Evolutionary conservation across 768 basidiomycete genomes (phyloP), one percentile per base, ranked within the genome.

Genomic region (Chalciporus piperatus): DNA sequence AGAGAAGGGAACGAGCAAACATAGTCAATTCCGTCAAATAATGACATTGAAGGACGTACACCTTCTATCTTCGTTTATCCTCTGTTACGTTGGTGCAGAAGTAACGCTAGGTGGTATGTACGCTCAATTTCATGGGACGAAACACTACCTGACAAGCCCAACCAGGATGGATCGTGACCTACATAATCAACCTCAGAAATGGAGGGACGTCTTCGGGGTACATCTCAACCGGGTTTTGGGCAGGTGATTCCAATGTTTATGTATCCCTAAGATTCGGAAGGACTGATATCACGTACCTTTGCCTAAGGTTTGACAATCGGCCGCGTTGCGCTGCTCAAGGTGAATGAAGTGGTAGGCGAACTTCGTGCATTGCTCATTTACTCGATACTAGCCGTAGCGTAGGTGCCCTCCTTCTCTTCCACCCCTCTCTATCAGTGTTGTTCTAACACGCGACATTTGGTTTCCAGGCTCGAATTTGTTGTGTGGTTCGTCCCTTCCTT

Each of bases 101-200:
- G 84, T 87, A 25, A 72, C 72, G 7, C 38, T 76, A 8, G 73
- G 74, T 52, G 74, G 74, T 74, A 52, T 41, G 56, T 54, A 8
- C 39, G 47, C 0, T 14, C 38, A 6, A n/a, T 41, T 8, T 23
- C 1, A 16, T 3, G 8, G 41, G 16, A 10, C 16, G 4, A 8
- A 33, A 10, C 4, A n/a, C 17, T 13, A 1, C 10, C n/a, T 10
- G 6, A 41, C 47, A 40, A 19, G 52, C 7, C 23, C 3, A 6
- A 38, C 27, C 41, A 82, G 84, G 86, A 3, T 89, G 86, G 86
- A 86, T 85, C 35, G 84, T 85, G 9, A 84, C 86, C 0, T 88
- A 76, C 49, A 20, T 10, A 13, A 41, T 32, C 45, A 77, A 81
- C 82, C 5, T 63, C 11, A 61, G 71, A 37, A 65, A 63, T 14